Evolutionary conservation across 495 filamentous ascomycete species (phyloP).

Genomic region (Aspergillus coremiiformis): DNA sequence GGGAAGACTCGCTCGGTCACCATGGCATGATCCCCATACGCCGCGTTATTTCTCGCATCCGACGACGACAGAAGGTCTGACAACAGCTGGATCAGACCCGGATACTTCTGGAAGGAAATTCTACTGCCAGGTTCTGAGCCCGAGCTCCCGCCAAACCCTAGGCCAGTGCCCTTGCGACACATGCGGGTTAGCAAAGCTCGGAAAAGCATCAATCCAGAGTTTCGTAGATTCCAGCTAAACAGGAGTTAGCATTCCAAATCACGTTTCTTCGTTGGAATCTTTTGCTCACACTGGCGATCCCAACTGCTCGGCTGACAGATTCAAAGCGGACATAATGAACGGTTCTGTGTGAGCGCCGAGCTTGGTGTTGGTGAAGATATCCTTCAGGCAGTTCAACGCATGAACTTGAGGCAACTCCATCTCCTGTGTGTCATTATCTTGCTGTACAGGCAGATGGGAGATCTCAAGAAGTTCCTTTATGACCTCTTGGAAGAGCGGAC

Average conservation of each 20-base stretch:
- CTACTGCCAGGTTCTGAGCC: slow-evolving; percentile 37
- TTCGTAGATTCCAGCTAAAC: slow-evolving; percentile 80
- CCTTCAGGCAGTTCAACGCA: slow-evolving; percentile 83
- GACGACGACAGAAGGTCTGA: slow-evolving; percentile 53
- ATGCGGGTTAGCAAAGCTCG: slow-evolving; percentile 72
- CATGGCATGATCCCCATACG: slow-evolving; percentile 37
- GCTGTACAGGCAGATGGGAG: slow-evolving; percentile 47
- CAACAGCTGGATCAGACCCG: slow-evolving; percentile 59
- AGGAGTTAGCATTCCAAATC: slow-evolving; percentile 9
- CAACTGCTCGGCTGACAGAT: slow-evolving; percentile 66
- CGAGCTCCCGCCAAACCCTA: slow-evolving; percentile 37
- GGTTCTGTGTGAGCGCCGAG: slow-evolving; percentile 56
- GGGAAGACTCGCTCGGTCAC: slow-evolving; percentile 73
- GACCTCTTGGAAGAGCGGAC: slow-evolving; percentile 40
- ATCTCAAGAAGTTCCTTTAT: slow-evolving; percentile 50
- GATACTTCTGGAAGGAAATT: slow-evolving; percentile 56
- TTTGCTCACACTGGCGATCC: slow-evolving; percentile 49
- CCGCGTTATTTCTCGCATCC: slow-evolving; percentile 25
- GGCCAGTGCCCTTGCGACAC: slow-evolving; percentile 28
- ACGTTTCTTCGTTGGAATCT: neutral
- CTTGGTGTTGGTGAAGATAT: slow-evolving; percentile 72
- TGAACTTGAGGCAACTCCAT: slow-evolving; percentile 84
- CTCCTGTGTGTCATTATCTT: slow-evolving; percentile 31
- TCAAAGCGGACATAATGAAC: slow-evolving; percentile 63
- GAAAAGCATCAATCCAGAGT: slow-evolving; percentile 85